Conservation (phyloP, 73 alveolate genomes). For the Stentor roeselii region DNA sequence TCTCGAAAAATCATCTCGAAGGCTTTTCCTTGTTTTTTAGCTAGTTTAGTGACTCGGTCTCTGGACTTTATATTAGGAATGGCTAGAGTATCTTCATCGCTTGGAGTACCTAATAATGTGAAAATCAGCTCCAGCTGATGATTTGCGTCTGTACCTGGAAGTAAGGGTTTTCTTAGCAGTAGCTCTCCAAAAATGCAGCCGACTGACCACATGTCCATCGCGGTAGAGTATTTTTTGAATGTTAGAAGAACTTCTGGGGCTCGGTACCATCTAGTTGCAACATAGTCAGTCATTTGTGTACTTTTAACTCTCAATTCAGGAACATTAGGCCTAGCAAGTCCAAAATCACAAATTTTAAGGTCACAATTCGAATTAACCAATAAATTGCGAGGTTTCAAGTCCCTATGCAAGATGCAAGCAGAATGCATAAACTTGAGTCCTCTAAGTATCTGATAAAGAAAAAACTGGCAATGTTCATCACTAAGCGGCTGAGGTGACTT, state of each 20-base stretch:
- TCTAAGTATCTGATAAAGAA: slow-evolving; percentile 86
- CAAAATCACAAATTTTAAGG: slow-evolving; percentile 93
- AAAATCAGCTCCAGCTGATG: slow-evolving; percentile 80
- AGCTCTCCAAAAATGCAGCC: slow-evolving; percentile 95
- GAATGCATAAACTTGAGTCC: slow-evolving; percentile 92
- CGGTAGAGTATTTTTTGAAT: slow-evolving; percentile 49
- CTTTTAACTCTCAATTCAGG: slow-evolving; percentile 53
- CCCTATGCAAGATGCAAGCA: slow-evolving; percentile 90
- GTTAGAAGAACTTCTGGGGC: slow-evolving; percentile 79
- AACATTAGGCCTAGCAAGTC: slow-evolving; percentile 73
- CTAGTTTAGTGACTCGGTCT: slow-evolving; percentile 40
- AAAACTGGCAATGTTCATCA: slow-evolving; percentile 93
- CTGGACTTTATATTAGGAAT: slow-evolving; percentile 45
- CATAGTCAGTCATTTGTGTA: slow-evolving; percentile 67
- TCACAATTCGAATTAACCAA: slow-evolving; percentile 88
- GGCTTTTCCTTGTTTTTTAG: slow-evolving; percentile 54
- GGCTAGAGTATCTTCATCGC: slow-evolving; percentile 49
- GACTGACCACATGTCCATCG: slow-evolving; percentile 89
- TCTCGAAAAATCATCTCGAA: slow-evolving; percentile 49
- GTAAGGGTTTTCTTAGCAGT: slow-evolving; percentile 73
- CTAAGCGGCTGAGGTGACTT: slow-evolving; percentile 88
- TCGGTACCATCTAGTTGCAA: slow-evolving; percentile 85
- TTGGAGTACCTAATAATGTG: slow-evolving; percentile 83
- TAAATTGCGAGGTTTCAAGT: slow-evolving; percentile 87
- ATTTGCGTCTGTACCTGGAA: slow-evolving; percentile 86